A percentile compares a stretch with the other conserved stretches of the same genome.
These are phyloP conservation scores for Starmerella stigmatis DNA, from an alignment of 805 yeast species.

Conservation along the genomic window DNA sequence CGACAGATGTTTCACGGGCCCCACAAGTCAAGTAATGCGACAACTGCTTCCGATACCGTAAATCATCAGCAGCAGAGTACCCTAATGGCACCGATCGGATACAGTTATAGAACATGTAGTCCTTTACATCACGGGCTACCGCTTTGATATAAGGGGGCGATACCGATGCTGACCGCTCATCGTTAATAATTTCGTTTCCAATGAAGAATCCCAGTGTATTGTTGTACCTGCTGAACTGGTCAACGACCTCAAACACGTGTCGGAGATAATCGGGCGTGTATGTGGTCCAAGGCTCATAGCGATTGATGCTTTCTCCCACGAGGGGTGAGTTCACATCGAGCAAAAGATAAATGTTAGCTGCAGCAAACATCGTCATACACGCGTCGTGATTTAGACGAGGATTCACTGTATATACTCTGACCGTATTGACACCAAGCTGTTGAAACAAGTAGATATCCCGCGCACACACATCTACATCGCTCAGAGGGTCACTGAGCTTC, in stretches of 20 bases:
- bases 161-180: constrained; percentile 45
- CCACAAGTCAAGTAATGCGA: constrained; percentile 74
- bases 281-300: constrained; percentile 90
- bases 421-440: constrained; percentile 73
- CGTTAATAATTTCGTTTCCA: constrained; percentile 85
- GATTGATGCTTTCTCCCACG: constrained; percentile 63
- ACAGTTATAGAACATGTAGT: constrained; percentile 48
- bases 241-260: constrained; percentile 68
- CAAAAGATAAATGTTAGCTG: constrained; percentile 84
- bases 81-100: constrained; percentile 77
- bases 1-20: constrained; percentile 43
- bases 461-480: constrained; percentile 61
- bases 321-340: constrained; percentile 87
- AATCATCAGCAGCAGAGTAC: constrained; percentile 92
- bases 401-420: constrained; percentile 78
- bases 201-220: constrained; percentile 87
- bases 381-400: constrained; percentile 72
- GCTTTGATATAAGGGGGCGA: constrained; percentile 75
- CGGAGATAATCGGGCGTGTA: constrained; percentile 60
- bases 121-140: constrained; percentile 69
- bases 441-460: constrained; percentile 76
- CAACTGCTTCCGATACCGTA: constrained; percentile 60
- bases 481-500: constrained; percentile 57
- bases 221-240: constrained; percentile 72
- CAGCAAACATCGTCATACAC: constrained; percentile 84